Evolutionary conservation across 345 rosid genomes (phyloP).

Genomic region (Brassica carinata): DNA sequence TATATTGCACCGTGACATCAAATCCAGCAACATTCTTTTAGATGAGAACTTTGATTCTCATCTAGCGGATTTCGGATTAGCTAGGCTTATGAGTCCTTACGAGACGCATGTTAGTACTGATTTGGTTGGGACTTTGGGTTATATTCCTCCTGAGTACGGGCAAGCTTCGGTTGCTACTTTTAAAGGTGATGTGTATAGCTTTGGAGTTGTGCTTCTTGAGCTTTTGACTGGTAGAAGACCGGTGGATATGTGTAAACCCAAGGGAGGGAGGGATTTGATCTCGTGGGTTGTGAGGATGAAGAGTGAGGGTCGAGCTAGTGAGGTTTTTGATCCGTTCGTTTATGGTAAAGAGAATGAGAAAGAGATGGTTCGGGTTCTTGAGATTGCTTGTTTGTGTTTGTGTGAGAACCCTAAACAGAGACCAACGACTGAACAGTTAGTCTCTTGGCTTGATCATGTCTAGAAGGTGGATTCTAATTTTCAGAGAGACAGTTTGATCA

Average conservation of each 20-base stretch:
- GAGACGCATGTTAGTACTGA: slow-evolving; percentile 88
- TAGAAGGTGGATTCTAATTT: slow-evolving; percentile 8
- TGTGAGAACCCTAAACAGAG: slow-evolving; percentile 60
- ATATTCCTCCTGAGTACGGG: slow-evolving; percentile 89
- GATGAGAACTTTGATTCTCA: slow-evolving; percentile 78
- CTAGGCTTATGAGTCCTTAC: slow-evolving; percentile 69
- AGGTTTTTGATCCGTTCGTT: slow-evolving; percentile 67
- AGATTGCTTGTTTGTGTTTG: slow-evolving; percentile 73
- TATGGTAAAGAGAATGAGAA: slow-evolving; percentile 61
- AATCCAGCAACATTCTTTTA: slow-evolving; percentile 82
- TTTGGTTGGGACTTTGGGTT: slow-evolving; percentile 86
- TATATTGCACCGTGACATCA: slow-evolving; percentile 81
- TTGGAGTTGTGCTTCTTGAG: slow-evolving; percentile 89
- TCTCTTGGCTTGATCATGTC: slow-evolving; percentile 61
- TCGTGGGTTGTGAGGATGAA: slow-evolving; percentile 71
- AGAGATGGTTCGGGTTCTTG: slow-evolving; percentile 62
- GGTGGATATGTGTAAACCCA: slow-evolving; percentile 81
- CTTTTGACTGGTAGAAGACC: slow-evolving; percentile 87
- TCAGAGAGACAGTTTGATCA: not conserved
- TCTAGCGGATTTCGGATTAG: slow-evolving; percentile 89
- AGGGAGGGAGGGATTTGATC: slow-evolving; percentile 64
- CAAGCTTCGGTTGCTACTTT: slow-evolving; percentile 85
- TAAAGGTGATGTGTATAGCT: slow-evolving; percentile 85
- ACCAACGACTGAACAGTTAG: slow-evolving; percentile 69
- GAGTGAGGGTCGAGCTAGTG: slow-evolving; percentile 60